A percentile compares a stretch with the other conserved stretches of the same genome.
phyloP scores from a whole-genome alignment of 108 stramenopile species.

The Conticribra guillardii region DNA sequence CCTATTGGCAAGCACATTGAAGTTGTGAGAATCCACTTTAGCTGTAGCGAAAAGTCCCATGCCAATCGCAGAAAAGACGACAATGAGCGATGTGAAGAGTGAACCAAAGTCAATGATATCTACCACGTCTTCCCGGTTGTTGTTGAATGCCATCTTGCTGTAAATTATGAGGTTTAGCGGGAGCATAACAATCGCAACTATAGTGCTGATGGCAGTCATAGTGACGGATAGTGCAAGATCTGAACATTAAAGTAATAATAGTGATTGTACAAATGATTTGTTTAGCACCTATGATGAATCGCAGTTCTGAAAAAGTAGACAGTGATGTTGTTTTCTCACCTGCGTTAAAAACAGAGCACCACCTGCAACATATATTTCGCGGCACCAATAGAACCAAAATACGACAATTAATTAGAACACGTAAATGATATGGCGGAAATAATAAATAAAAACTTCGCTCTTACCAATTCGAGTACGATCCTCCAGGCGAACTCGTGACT shows the following conservation, averaged over 20 bases:
- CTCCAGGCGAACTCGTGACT: constrained; percentile 77
- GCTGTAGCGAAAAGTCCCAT: constrained; percentile 51
- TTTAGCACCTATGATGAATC: too few relatives aligned
- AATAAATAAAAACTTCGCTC: too few relatives aligned
- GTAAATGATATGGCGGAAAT: too few relatives aligned
- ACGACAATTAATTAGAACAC: too few relatives aligned
- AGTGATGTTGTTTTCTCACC: too few relatives aligned
- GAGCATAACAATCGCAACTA: constrained; percentile 55
- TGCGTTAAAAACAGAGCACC: constrained; percentile 62
- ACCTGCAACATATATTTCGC: not conserved
- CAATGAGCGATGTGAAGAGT: constrained; percentile 57
- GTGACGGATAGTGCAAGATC: constrained; percentile 74
- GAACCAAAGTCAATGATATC: constrained; percentile 53
- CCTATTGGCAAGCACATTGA: not conserved
- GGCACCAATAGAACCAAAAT: too few relatives aligned
- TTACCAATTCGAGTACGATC: constrained; percentile 79
- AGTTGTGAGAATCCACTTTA: constrained; percentile 33
- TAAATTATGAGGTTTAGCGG: constrained; percentile 79
- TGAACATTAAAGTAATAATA: too few relatives aligned
- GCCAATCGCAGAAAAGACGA: constrained; percentile 63
- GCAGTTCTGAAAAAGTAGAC: too few relatives aligned
- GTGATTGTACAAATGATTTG: too few relatives aligned
- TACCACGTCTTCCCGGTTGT: constrained; percentile 46
- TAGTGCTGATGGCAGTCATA: constrained; percentile 77
- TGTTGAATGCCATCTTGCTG: constrained; percentile 53